phyloP scores from a whole-genome alignment of 2,329 filamentous ascomycete species.

The Colletotrichum liriopes region DNA sequence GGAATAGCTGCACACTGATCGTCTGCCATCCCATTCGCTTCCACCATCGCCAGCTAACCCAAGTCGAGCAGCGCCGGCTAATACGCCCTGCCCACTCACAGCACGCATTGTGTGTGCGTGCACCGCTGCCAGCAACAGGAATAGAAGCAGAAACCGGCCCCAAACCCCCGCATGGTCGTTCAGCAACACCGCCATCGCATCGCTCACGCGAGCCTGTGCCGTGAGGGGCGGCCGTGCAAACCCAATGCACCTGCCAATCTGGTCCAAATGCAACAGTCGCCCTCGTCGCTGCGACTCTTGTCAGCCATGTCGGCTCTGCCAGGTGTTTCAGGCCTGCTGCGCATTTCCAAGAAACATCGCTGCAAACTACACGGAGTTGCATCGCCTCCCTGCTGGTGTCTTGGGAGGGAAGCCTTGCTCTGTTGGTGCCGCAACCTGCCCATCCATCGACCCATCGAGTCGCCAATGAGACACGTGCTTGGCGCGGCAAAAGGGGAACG shows the following conservation, averaged over 20 bases:
- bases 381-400: neutral
- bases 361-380: constrained; percentile 5
- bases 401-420: neutral
- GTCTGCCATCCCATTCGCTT: constrained; percentile 23
- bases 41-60: constrained; percentile 3
- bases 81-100: constrained; percentile 12
- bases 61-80: neutral
- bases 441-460: neutral
- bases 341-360: constrained; percentile 13
- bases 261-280: constrained; percentile 8
- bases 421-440: neutral
- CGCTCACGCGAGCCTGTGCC: constrained; percentile 5
- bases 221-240: constrained; percentile 12
- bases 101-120: neutral
- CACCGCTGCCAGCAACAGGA: neutral
- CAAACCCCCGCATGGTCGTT: neutral
- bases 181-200: neutral
- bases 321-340: constrained; percentile 24
- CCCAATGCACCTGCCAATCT: constrained; percentile 23
- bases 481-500: neutral
- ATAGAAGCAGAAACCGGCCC: constrained; percentile 13
- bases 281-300: constrained; percentile 16
- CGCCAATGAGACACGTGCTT: neutral
- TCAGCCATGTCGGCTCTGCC: constrained; percentile 8
- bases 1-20: constrained; percentile 32